Evolutionary conservation across 352 stramenopile species (phyloP).

Genomic region (Bremia lactucae): DNA sequence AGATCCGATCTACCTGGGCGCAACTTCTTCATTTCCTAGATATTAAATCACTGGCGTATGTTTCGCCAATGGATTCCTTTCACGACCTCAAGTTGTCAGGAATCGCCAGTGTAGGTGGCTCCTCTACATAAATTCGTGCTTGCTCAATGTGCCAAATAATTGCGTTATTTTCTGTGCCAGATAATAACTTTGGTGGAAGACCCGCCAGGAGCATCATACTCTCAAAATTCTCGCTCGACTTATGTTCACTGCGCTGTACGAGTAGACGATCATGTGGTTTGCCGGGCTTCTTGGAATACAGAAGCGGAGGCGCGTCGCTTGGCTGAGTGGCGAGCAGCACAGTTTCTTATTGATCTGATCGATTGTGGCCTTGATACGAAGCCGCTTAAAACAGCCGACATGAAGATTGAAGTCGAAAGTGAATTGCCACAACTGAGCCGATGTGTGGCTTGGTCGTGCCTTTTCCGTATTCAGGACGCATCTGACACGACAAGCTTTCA

Average conservation of each 20-base stretch:
- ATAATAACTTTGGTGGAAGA: conserved; percentile 32
- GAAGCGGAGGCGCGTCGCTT: conserved; percentile 38
- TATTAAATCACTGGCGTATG: conserved; percentile 37
- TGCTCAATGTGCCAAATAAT: neutral
- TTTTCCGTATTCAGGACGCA: conserved; percentile 40
- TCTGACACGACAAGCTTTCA: conserved; percentile 24
- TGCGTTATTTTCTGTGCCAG: conserved; percentile 11
- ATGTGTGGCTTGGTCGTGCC: conserved; percentile 38
- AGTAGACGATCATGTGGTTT: conserved; percentile 36
- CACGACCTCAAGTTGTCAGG: conserved; percentile 48
- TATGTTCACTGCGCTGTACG: conserved; percentile 27
- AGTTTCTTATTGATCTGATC: conserved; percentile 68
- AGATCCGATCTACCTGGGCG: conserved; percentile 41
- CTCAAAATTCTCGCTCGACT: conserved; percentile 9
- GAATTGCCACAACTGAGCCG: conserved; percentile 1
- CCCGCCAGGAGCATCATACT: conserved; percentile 9
- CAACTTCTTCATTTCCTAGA: conserved; percentile 70
- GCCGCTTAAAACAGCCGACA: conserved; percentile 21
- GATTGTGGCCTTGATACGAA: conserved; percentile 50
- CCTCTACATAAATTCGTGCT: neutral
- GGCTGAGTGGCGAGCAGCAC: conserved; percentile 36
- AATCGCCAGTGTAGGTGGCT: conserved; percentile 44
- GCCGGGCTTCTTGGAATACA: conserved; percentile 34
- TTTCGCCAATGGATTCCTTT: conserved; percentile 47
- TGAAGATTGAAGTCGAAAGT: conserved; percentile 27